phyloP scores from a whole-genome alignment of 176 grass and related monocot genomes.

The Ampelocalamus luodianensis region DNA sequence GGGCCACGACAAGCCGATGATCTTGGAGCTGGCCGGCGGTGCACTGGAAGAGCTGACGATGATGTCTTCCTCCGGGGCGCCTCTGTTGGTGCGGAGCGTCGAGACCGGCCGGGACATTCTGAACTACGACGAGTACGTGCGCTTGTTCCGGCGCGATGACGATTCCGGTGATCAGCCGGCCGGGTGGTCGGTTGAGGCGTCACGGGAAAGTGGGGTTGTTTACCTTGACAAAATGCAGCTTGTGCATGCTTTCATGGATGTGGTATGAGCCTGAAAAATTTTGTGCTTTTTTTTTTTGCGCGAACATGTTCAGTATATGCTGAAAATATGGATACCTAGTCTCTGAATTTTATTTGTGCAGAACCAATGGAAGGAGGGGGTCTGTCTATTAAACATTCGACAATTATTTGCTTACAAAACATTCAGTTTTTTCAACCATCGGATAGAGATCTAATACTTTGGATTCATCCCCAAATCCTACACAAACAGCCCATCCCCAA shows the following conservation, averaged over 20 bases:
- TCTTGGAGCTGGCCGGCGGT: conserved; percentile 49
- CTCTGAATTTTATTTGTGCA: conserved; percentile 20
- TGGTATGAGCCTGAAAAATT: conserved; percentile 38
- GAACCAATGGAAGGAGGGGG: conserved; percentile 81
- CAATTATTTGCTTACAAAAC: no score
- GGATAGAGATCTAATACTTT: no score
- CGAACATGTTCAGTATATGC: no score
- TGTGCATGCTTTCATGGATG: conserved; percentile 75
- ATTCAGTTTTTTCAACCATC: no score
- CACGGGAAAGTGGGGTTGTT: conserved; percentile 55
- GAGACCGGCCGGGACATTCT: conserved; percentile 75
- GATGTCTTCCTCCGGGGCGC: conserved; percentile 63
- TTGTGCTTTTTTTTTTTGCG: no score
- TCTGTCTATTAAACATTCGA: no score
- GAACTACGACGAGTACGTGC: conserved; percentile 79
- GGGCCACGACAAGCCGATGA: conserved; percentile 52
- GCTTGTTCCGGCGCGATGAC: conserved; percentile 48
- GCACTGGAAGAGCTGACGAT: conserved; percentile 65
- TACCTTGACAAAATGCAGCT: conserved; percentile 58
- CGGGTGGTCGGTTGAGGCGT: conserved; percentile 61
- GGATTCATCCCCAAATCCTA: no score
- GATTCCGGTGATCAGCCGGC: conserved; percentile 21
- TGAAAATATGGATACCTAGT: neutral
- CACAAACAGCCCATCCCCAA: no score
- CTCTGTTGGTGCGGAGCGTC: conserved; percentile 71